Base-by-base conservation (phyloP, 2,329 filamentous ascomycete species). In the Penicillium sclerotiorum region DNA sequence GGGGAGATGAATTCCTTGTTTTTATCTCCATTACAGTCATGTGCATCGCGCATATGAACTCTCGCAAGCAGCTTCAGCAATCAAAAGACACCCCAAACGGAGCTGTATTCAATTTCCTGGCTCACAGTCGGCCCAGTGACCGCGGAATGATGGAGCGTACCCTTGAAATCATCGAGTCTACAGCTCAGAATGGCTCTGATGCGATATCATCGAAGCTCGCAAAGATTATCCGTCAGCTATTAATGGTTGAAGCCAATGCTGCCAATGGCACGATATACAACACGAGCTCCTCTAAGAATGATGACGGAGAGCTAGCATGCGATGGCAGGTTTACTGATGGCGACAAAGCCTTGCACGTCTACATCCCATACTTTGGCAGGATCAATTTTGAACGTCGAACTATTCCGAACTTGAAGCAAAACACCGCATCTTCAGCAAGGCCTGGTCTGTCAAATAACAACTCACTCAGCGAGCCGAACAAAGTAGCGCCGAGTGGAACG, bases 1-100 rank as follows among this genome's bases (percentile, higher is more conserved):
- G 79, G 0, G 77, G 79, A 39, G 69, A 77, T 15, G 79, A 83
- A 61, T 83, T 80, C 54, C 71, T 77, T 2, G 75, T 77, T 0
- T 71, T 73, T 36, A 64, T 75, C 2, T 71, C 73, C 1, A 71
- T 69, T 38, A 66, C 65, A 3, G 62, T 68, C 0, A 58, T 79
- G 2, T 77, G 74, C 35, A 66, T 82, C 0, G 76, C 77, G 0
- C 78, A 83, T 53, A 70, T 82, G 32, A 20, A 36, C 21, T 21
- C 33, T 20, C 21, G 42, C 21, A 36, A 27, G 21, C 35, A 39
- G 17, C 17, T 9, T 28, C 23, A 21, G 13, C 18, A 38, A 15
- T 23, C 8, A 8, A 8, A 23, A 11, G 13, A 37, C 18, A 12
- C 18, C 9, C 2, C n/a, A 7, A 17, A 5, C 17, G 7, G 17